Base-by-base conservation (phyloP, 306 rosid genomes). In the Pyrus pyrifolia region DNA sequence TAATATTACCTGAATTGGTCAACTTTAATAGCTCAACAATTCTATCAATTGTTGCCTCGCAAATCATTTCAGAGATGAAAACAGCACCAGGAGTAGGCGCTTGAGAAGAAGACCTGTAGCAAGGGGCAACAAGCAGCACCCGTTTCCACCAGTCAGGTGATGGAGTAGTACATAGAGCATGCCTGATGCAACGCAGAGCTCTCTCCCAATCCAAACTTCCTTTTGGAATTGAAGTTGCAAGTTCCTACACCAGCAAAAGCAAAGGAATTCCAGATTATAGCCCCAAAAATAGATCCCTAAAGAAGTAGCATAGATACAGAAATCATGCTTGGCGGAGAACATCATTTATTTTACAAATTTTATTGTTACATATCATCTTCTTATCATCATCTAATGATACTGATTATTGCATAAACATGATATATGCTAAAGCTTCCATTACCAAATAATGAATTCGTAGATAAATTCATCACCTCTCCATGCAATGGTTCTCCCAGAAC, bases 71-170 rank as follows among this genome's bases (percentile, higher is more conserved):
- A 76, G 99, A 82, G 76, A 95, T 92, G 83, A 95, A 95, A 76
- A 95, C 97, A 75, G 97, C 97, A 84, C 99, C 99, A 76, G 97
- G 92, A 69, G 89, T 86, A 79, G 86, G 81, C 62, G 71, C 91
- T 80, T 90, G 99, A 80, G 96, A 59, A 70, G 87, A 70, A 83
- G 85, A 70, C 86, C 91, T 95, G 86, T 89, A 87, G 89, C 88
- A 79, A 61, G 96, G 90, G 82, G 95, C 97, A 27, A 92, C 85
- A n/a, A 95, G 88, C 76, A 95, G 91, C 78, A 92, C 97, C 17
- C 97, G 96, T 86, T 91, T 95, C 99, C 99, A 95, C 99, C 99
- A 95, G 68, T 95, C 99, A 68, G 99, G 99, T 65, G 99, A 95
- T 63, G 99, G 99, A 75, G 96, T 90, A 55, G 96, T 83, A 35